Percentiles rank a stretch among this genome's conserved stretches.
These are phyloP conservation scores for Heterobasidion occidentale DNA, from an alignment of 1,284 basidiomycete genomes.

Conservation along the genomic window DNA sequence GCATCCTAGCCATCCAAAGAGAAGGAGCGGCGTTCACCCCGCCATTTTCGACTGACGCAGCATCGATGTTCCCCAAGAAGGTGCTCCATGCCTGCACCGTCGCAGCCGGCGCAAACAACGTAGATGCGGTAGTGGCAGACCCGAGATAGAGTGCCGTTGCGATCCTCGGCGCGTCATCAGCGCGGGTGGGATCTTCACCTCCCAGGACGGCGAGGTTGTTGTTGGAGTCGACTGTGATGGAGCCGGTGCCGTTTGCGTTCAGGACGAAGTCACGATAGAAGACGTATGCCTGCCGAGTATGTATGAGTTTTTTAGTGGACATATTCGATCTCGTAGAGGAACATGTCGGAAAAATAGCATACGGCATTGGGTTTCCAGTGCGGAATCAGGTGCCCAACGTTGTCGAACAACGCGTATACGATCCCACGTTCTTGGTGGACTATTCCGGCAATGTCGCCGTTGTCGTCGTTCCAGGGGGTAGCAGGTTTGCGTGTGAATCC, in stretches of 20 bases:
- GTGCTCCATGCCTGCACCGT: slow-evolving; percentile 47
- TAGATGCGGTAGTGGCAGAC: slow-evolving; percentile 36
- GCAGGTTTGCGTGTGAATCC: slow-evolving; percentile 61
- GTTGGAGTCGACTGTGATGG: slow-evolving; percentile 7
- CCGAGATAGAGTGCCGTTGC: slow-evolving; percentile 46
- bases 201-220: slow-evolving; percentile 42
- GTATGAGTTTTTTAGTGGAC: too few species aligned
- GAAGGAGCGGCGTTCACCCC: too few species aligned
- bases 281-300: slow-evolving; percentile 5
- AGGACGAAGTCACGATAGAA: slow-evolving; percentile 11
- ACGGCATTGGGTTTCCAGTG: slow-evolving; percentile 42
- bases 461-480: slow-evolving; percentile 57
- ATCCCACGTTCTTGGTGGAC: slow-evolving; percentile 66
- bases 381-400: slow-evolving; percentile 53
- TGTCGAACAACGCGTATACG: slow-evolving; percentile 52
- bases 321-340: neutral
- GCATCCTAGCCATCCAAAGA: too few species aligned
- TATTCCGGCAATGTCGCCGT: slow-evolving; percentile 53
- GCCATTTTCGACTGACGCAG: too few species aligned
- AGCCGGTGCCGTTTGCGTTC: slow-evolving; percentile 5
- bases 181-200: slow-evolving; percentile 30
- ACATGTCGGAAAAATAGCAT: slow-evolving; percentile 14
- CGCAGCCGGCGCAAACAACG: slow-evolving; percentile 41
- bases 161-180: slow-evolving; percentile 37
- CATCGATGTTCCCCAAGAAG: slow-evolving; percentile 10